A percentile compares a stretch with the other conserved stretches of the same genome.
Evolutionary conservation across 169 alveolate species (phyloP).

Genomic region (Nephromyces sp.): DNA sequence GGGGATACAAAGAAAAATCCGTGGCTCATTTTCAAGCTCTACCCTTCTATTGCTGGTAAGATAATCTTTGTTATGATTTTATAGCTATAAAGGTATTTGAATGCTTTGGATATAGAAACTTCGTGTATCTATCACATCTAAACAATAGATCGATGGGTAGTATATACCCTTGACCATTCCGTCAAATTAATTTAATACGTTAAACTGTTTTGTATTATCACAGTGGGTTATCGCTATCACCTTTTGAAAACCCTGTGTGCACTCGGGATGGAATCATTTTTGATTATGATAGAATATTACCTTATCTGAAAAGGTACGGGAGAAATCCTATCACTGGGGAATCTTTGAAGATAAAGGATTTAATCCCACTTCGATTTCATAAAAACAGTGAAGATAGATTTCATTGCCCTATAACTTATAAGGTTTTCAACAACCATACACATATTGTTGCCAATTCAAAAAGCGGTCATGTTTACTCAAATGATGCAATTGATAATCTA

Average conservation of each 20-base stretch:
- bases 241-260: conserved; percentile 71
- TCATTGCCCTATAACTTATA: conserved; percentile 82
- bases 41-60: conserved; percentile 61
- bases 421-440: conserved; percentile 70
- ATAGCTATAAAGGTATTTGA: neutral
- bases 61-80: neutral
- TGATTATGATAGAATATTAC: conserved; percentile 56
- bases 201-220: conserved; percentile 1
- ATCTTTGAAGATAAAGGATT: conserved; percentile 57
- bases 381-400: conserved; percentile 68
- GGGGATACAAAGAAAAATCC: conserved; percentile 57
- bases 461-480: conserved; percentile 76
- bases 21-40: conserved; percentile 48
- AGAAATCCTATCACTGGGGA: conserved; percentile 76
- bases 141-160: neutral
- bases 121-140: neutral
- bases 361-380: conserved; percentile 56
- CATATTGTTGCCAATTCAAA: conserved; percentile 74
- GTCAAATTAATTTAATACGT: neutral
- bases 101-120: neutral
- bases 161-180: neutral
- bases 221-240: conserved; percentile 55
- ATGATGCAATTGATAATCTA: conserved; percentile 69
- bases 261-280: conserved; percentile 66
- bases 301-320: conserved; percentile 55